Evolutionary conservation across 495 filamentous ascomycete genomes (phyloP), one percentile per base, ranked within the genome.

Genomic region (Venustampulla echinocandica): DNA sequence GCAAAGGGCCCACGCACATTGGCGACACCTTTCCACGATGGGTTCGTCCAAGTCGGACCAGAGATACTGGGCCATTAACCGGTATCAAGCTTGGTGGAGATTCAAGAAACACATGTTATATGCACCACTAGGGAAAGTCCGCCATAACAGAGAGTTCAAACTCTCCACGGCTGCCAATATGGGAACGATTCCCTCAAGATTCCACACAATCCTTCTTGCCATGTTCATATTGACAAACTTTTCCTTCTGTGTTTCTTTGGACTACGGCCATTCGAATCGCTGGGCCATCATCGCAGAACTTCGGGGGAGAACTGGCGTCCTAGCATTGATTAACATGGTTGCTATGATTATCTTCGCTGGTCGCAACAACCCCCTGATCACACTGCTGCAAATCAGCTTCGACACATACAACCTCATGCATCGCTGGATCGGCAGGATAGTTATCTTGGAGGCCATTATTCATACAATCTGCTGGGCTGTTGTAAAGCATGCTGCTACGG

Each of bases 391-490:
- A 21, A 80, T 97, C 64, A 90, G 86, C 62, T 98, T 95, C 65
- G 93, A 98, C 67, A 95, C 90, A 0, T 96, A 88, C 73, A 97
- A 96, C 63, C 70, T 96, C 21, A 66, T 97, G 22, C 92, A 98
- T 63, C 81, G 92, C 28, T 98, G 92, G 90, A 80, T 97, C 44
- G 92, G 90, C 18, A 84, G 92, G 15, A 80, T 95, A 18, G 78
- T 93, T 5, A 80, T 85, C 15, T 35, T 90, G 11, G 85, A 98
- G 61, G 69, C 80, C 4, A 33, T 95, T 38, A 70, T 80, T 10
- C 92, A 97, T 60, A 84, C 82, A 2, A 38, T 73, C 37, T 81
- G 84, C 30, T 99, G 82, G 79, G 73, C 76, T 6, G 69, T 83
- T 43, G 81, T 80, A 41, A 79, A 85, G 52, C 74, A 79, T 32